A percentile compares a stretch with the other conserved stretches of the same genome.
These are phyloP conservation scores for Aspergillus nanangensis DNA, from an alignment of 495 filamentous ascomycete species.

Conservation along the genomic window DNA sequence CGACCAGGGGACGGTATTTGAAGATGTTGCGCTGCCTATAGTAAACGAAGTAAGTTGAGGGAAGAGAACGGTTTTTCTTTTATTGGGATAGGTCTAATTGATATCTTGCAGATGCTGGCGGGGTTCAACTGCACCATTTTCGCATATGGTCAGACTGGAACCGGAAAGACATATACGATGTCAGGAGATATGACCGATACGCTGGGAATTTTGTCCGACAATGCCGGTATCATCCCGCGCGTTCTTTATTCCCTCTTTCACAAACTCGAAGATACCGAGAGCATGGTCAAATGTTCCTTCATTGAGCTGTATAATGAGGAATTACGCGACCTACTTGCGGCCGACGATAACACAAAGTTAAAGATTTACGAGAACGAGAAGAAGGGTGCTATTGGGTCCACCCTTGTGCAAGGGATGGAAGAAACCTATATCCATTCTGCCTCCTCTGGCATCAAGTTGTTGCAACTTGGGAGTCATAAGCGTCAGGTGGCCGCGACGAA, in stretches of 20 bases:
- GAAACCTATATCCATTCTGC: slow-evolving; percentile 87
- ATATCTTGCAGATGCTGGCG: slow-evolving; percentile 66
- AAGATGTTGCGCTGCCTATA: slow-evolving; percentile 89
- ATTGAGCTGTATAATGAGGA: slow-evolving; percentile 99
- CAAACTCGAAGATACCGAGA: slow-evolving; percentile 81
- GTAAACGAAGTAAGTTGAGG: slow-evolving; percentile 75
- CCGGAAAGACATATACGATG: slow-evolving; percentile 99
- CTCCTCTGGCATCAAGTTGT: slow-evolving; percentile 74
- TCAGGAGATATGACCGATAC: slow-evolving; percentile 93
- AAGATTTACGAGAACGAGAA: slow-evolving; percentile 95
- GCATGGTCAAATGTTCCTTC: slow-evolving; percentile 94
- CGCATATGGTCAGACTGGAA: slow-evolving; percentile 96
- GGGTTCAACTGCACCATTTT: slow-evolving; percentile 99
- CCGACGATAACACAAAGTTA: slow-evolving; percentile 76
- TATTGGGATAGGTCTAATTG: not conserved
- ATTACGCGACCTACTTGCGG: slow-evolving; percentile 78
- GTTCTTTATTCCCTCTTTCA: slow-evolving; percentile 80
- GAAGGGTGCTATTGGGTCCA: slow-evolving; percentile 66
- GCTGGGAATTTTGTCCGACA: slow-evolving; percentile 78
- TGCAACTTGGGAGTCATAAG: slow-evolving; percentile 87
- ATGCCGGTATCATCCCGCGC: slow-evolving; percentile 90
- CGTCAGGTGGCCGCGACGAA: slow-evolving; percentile 96
- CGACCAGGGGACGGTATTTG: slow-evolving; percentile 87
- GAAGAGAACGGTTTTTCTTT: too few relatives aligned
- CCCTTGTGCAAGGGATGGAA: slow-evolving; percentile 95